These are phyloP conservation scores for Gentiana macrophylla DNA, from an alignment of 257 asterid genomes.

Conservation along the genomic window DNA sequence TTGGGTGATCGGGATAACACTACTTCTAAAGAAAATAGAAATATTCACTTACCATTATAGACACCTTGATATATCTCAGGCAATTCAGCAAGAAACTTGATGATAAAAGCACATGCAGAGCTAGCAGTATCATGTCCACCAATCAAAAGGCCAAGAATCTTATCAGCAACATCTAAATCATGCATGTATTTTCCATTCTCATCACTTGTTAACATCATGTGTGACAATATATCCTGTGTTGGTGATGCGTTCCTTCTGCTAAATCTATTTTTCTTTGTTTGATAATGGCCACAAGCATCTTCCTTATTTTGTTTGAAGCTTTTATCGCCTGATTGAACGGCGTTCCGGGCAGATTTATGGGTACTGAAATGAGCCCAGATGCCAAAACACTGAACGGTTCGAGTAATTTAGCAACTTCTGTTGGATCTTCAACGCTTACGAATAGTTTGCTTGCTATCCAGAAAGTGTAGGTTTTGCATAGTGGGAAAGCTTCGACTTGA, in stretches of 20 bases:
- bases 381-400: too few species aligned
- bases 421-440: too few species aligned
- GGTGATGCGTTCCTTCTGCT: constrained; percentile 33
- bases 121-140: constrained; percentile 8
- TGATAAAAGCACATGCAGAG: constrained; percentile 7
- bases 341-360: constrained; percentile 45
- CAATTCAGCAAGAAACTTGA: constrained; percentile 26
- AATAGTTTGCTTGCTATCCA: too few species aligned
- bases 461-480: constrained; percentile 13
- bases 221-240: constrained; percentile 1
- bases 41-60: constrained; percentile 23
- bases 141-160: neutral
- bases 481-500: constrained; percentile 25
- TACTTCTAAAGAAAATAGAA: too few species aligned
- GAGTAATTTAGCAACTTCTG: too few species aligned
- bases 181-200: constrained; percentile 5
- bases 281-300: constrained; percentile 30
- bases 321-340: constrained; percentile 42
- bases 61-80: constrained; percentile 33
- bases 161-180: neutral
- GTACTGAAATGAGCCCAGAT: too few species aligned
- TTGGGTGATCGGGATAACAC: neutral
- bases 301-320: constrained; percentile 28
- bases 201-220: constrained; percentile 2
- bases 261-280: constrained; percentile 30